Evolutionary conservation across 2,329 filamentous ascomycete genomes (phyloP).

Genomic region (Myriangium duriaei): DNA sequence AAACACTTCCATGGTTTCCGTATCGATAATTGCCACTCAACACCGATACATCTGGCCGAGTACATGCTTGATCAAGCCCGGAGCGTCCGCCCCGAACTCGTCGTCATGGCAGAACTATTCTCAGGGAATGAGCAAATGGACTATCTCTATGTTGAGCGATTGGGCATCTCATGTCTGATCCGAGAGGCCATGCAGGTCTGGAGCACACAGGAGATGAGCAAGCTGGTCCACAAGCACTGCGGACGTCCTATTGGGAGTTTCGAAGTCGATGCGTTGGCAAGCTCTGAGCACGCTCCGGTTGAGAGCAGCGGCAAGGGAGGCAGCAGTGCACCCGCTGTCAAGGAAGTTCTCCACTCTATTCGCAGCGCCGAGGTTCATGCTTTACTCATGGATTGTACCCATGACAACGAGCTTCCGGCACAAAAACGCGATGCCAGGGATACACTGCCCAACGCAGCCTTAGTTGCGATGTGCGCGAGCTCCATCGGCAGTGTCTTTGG

Average conservation of each 20-base stretch:
- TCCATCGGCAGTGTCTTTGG: constrained; percentile 95
- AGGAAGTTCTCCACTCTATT: constrained; percentile 65
- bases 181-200: constrained; percentile 97
- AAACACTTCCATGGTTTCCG: constrained; percentile 92
- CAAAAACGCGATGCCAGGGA: constrained; percentile 92
- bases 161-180: constrained; percentile 84
- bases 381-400: constrained; percentile 97
- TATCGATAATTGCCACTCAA: constrained; percentile 97
- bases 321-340: constrained; percentile 24
- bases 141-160: constrained; percentile 84
- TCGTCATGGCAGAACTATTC: constrained; percentile 90
- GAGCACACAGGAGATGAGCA: constrained; percentile 85
- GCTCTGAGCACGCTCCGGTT: constrained; percentile 35
- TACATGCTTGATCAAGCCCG: constrained; percentile 92
- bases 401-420: constrained; percentile 92
- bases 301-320: constrained; percentile 23
- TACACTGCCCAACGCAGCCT: constrained; percentile 82
- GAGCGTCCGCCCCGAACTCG: constrained; percentile 71
- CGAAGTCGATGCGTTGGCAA: constrained; percentile 75
- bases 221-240: constrained; percentile 84
- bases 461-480: constrained; percentile 92
- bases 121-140: constrained; percentile 93
- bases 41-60: constrained; percentile 85
- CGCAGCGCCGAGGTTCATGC: constrained; percentile 83
- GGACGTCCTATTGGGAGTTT: constrained; percentile 94